Conservation (phyloP, 139 green algal species). For the Tetraselmis striata region DNA sequence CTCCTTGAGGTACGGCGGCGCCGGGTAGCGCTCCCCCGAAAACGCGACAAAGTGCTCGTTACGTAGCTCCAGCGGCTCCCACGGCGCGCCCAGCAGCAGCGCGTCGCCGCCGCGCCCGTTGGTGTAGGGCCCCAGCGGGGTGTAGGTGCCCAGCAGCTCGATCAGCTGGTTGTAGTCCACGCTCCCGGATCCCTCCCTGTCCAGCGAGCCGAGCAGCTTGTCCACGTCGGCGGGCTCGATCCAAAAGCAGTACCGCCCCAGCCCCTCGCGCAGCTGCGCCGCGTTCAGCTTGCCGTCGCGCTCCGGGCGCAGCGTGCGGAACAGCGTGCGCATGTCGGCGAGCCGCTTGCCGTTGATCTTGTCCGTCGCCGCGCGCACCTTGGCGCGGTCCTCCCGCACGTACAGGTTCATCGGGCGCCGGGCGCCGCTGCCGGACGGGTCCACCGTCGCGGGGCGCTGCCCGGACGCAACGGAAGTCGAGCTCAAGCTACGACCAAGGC, state of each 20-base stretch:
- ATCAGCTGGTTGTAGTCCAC: not conserved
- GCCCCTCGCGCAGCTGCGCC: not conserved
- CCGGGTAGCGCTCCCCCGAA: not conserved
- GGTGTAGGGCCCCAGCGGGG: not conserved
- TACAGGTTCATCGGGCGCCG: too few species aligned
- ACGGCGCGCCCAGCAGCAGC: not conserved
- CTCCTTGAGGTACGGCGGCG: not conserved
- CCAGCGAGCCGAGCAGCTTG: not conserved
- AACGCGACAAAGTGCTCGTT: not conserved
- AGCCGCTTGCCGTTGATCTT: not conserved
- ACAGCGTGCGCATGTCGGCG: not conserved
- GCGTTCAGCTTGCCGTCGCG: not conserved
- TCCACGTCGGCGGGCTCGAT: not conserved
- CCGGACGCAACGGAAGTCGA: too few species aligned
- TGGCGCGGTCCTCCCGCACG: not conserved
- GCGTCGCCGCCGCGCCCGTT: not conserved
- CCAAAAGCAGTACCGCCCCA: not conserved
- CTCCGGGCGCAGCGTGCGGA: not conserved
- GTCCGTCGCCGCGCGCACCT: not conserved
- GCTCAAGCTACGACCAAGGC: too few species aligned
- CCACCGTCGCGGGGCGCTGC: too few species aligned
- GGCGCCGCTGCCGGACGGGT: too few species aligned
- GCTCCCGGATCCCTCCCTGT: not conserved
- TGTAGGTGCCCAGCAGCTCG: not conserved
- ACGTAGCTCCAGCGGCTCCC: not conserved